Percentiles rank a stretch among this genome's conserved stretches.
phyloP scores from a whole-genome alignment of 2,329 filamentous ascomycete species.

The Penicillium sp. region DNA sequence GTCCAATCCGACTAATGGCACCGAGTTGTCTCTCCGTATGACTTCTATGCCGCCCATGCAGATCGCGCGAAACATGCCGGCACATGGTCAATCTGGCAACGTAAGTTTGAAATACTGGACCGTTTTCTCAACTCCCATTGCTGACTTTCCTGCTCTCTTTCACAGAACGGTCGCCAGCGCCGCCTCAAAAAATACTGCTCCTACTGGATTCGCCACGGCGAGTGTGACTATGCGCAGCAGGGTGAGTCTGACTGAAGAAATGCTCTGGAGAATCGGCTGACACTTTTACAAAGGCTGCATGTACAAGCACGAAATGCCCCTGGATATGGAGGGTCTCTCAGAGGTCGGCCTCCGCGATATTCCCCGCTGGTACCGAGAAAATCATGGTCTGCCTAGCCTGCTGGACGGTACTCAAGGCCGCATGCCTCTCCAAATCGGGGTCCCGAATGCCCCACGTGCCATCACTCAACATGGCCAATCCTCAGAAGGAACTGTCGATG shows the following conservation, averaged over 20 bases:
- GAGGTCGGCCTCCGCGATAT: constrained; percentile 66
- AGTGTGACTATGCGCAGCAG: constrained; percentile 81
- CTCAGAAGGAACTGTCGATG: constrained; percentile 12
- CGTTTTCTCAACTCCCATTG: background rate
- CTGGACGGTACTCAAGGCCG: too few relatives aligned
- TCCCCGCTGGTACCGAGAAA: constrained; percentile 60
- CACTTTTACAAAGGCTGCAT: constrained; percentile 62
- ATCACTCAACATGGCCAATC: background rate
- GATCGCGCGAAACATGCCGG: background rate
- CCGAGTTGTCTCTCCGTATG: background rate
- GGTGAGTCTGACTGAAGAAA: constrained; percentile 39
- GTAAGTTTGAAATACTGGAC: background rate
- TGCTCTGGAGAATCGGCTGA: constrained; percentile 2
- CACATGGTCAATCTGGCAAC: background rate
- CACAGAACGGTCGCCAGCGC: background rate
- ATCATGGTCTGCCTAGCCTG: constrained; percentile 37
- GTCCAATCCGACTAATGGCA: background rate
- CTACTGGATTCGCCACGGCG: constrained; percentile 84
- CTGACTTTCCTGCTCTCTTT: constrained; percentile 8
- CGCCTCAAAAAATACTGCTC: constrained; percentile 77
- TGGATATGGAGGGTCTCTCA: constrained; percentile 64
- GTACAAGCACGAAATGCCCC: constrained; percentile 89
- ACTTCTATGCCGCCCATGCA: background rate
- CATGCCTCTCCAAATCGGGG: too few relatives aligned
- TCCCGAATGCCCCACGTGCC: too few relatives aligned